Base-by-base conservation (phyloP, 352 stramenopile species). In the Pythium brachiatum region DNA sequence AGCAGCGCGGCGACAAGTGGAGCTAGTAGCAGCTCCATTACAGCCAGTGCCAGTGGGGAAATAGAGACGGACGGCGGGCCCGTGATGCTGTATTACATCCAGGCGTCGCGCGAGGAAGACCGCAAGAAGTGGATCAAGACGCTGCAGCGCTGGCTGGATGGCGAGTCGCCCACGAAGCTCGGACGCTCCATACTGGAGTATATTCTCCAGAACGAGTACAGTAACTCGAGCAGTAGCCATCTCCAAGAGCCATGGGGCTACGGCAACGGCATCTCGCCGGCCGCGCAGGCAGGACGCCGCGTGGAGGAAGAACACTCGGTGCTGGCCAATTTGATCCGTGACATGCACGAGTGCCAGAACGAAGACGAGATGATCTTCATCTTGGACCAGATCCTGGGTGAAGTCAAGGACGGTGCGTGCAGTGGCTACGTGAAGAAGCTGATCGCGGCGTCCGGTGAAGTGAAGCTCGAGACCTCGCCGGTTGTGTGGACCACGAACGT, bases 341-440 rank as follows among this genome's bases (percentile, higher is more conserved):
- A 92, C 47, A 75, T 94, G 70, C 56, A 92, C 64, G 83, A 86
- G 59, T 90, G 79, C 53, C 74, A 84, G 39, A 67, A 83, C 20
- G 79, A 86, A 51, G 76, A 90, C 59, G 85, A 91, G 51, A 87
- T 94, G 78, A 81, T 94, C 43, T 92, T 90, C 64, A 89, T 94
- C 36, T 53, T 94, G 43, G 85, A 94, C 59, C 85, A 92, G 61
- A 74, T 94, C 20, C 54, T 92, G 26, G 83, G 83, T 5, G 85
- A 94, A 74, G 81, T 92, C 26, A 70, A 82, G 38, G 79, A 92
- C 44, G 85, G 79, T 8, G 76, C 79, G 0, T 77, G 62, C 47
- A 89, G 72, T 48, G 65, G 74, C 1, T 83, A 78, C 58, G 79
- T 93, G 47, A 93, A 92, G 71, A 89, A 89, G 55, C 64, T 93